A percentile compares a stretch with the other conserved stretches of the same genome.
Conservation (phyloP, 1,284 basidiomycete species). For the Rhodotorula sp. region DNA sequence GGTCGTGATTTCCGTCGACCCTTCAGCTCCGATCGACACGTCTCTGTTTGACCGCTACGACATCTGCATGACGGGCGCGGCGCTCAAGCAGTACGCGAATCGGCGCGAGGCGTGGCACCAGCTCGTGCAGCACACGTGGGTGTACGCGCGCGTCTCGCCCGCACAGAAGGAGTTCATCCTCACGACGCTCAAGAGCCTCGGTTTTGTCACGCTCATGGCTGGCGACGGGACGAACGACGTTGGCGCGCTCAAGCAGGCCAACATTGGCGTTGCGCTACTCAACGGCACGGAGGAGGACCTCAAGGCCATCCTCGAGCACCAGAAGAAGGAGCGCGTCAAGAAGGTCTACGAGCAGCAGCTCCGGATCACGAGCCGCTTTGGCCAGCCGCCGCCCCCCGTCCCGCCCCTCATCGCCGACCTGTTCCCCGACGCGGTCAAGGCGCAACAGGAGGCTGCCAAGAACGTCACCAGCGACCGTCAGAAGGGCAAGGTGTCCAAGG, state of each 20-base stretch:
- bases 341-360: constrained; percentile 94
- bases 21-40: constrained; percentile 71
- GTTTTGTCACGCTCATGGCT: constrained; percentile 91
- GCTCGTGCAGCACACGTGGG: constrained; percentile 90
- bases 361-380: constrained; percentile 81
- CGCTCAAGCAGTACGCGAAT: constrained; percentile 77
- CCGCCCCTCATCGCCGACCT: constrained; percentile 72
- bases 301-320: constrained; percentile 88
- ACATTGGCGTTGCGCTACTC: constrained; percentile 88
- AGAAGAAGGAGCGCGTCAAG: constrained; percentile 82
- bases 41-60: constrained; percentile 81
- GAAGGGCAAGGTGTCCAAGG: constrained; percentile 68
- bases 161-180: constrained; percentile 91
- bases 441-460: constrained; percentile 73
- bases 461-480: constrained; percentile 18
- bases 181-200: constrained; percentile 79
- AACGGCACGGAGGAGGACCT: constrained; percentile 89
- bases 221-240: constrained; percentile 98
- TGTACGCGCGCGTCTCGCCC: constrained; percentile 95
- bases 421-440: constrained; percentile 85
- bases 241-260: constrained; percentile 92
- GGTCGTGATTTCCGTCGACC: constrained; percentile 79
- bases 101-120: constrained; percentile 64
- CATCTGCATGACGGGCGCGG: constrained; percentile 89
- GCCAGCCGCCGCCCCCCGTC: constrained; percentile 86